Base-by-base conservation (phyloP, 2,329 filamentous ascomycete genomes). In the Tolypocladium inflatum region DNA sequence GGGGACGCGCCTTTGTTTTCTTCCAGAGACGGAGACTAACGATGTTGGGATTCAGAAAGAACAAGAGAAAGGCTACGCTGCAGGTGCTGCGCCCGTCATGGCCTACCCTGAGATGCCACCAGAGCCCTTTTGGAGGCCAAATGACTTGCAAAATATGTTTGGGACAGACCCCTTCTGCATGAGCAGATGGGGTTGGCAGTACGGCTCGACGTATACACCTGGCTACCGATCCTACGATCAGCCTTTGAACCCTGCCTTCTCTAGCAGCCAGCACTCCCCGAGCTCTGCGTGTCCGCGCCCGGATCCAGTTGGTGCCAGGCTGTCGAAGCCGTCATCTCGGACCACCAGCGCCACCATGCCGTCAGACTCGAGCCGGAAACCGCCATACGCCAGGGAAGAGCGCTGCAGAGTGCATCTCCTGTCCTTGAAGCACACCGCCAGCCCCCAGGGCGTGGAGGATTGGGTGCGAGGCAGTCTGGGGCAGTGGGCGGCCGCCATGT, bases 401-500 rank as follows among this genome's bases (percentile, higher is more conserved):
- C 56, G 57, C n/a, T 60, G 62, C 21, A 68, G 65, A 42, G 57
- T 71, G 37, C 58, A 65, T 35, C 59, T 72, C 26, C 63, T 65
- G 8, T 64, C 63, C 17, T 65, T 72, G 21, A 61, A 64, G 39
- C 63, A 66, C 54, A 58, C 64, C 30, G 61, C 61, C 23, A 54
- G 45, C 19, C 55, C 59, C 13, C 59, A 64, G 3, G 65, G 70
- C 2, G 66, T 71, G 10, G 63, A 58, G 23, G 57, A 54, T 11
- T 72, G 70, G 70, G 63, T 71, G 13, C 62, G 61, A 7, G 59
- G 62, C 21, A 66, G 63, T 43, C 61, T 69, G 45, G 65, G 65
- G 3, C 56, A 62, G 11, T 55, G 58, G 37, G 61, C 57, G 2
- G 37, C 43, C 13, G 61, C 62, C n/a, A 65, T 71, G 30, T 54